Evolutionary conservation across 2,329 filamentous ascomycete species (phyloP).

Genomic region (Exophiala dermatitidis): DNA sequence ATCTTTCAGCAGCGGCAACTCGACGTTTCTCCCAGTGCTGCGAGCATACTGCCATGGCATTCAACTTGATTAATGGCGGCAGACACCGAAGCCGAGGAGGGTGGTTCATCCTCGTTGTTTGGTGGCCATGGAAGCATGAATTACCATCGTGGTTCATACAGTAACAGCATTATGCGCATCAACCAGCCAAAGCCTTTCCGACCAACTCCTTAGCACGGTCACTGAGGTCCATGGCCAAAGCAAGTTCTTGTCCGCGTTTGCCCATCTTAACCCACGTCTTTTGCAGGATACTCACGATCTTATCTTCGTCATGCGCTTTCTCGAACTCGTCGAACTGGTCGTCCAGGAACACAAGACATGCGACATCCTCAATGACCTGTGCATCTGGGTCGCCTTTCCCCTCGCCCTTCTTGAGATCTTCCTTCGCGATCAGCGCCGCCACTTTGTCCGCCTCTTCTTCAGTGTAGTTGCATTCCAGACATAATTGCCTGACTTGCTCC

Average conservation of each 20-base stretch:
- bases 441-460: constrained; percentile 54
- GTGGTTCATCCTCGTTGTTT: no score
- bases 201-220: constrained; percentile 57
- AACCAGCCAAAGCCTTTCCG: constrained; percentile 51
- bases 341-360: constrained; percentile 79
- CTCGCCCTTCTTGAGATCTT: constrained; percentile 53
- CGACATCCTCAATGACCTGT: constrained; percentile 75
- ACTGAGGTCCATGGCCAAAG: constrained; percentile 59
- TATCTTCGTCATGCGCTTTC: constrained; percentile 59
- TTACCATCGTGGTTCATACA: no score
- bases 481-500: constrained; percentile 51
- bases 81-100: no score
- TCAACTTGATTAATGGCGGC: no score
- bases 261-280: constrained; percentile 27
- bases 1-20: no score
- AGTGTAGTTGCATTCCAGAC: constrained; percentile 45
- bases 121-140: no score
- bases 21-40: no score
- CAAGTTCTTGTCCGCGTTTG: constrained; percentile 33
- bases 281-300: constrained; percentile 35
- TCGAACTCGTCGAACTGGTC: constrained; percentile 80
- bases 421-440: constrained; percentile 68
- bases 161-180: background rate
- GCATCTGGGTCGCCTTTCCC: constrained; percentile 52
- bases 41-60: no score